phyloP scores from a whole-genome alignment of 2,329 filamentous ascomycete genomes.

The Hansfordia pulvinata region DNA sequence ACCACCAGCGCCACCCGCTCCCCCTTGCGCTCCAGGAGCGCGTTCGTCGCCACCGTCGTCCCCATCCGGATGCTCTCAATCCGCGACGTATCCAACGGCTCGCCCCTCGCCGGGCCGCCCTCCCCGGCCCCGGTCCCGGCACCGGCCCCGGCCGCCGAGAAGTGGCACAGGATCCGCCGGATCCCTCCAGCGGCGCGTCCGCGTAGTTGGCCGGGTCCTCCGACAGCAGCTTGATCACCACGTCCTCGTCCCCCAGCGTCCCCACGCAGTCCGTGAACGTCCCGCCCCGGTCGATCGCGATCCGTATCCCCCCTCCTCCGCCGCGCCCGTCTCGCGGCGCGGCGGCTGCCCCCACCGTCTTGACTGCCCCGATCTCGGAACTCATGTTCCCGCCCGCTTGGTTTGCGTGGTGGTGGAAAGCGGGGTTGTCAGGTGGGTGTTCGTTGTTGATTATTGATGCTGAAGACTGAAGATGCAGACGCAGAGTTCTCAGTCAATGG shows the following conservation, averaged over 20 bases:
- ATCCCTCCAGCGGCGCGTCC: conserved; percentile 90
- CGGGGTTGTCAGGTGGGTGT: no score
- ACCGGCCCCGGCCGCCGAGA: conserved; percentile 60
- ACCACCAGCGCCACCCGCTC: conserved; percentile 80
- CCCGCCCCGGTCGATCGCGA: conserved; percentile 69
- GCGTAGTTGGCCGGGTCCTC: conserved; percentile 84
- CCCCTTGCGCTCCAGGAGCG: conserved; percentile 77
- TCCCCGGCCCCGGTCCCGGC: no score
- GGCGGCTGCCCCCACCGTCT: no score
- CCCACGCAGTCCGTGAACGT: conserved; percentile 91
- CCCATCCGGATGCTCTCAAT: conserved; percentile 94
- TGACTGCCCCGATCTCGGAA: no score
- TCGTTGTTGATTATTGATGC: no score
- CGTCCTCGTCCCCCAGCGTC: conserved; percentile 62
- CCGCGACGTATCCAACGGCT: conserved; percentile 64
- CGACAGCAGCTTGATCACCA: conserved; percentile 78
- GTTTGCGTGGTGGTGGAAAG: no score
- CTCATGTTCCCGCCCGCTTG: no score
- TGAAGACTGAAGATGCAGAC: no score
- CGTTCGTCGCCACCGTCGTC: conserved; percentile 89
- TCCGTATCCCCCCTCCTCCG: conserved; percentile 49
- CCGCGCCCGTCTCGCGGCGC: no score
- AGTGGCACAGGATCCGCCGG: conserved; percentile 68
- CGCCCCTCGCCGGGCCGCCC: no score
- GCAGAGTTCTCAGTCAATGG: no score